A percentile compares a stretch with the other conserved stretches of the same genome.
phyloP scores from a whole-genome alignment of 2,329 filamentous ascomycete species.

The Aureobasidium sp. region DNA sequence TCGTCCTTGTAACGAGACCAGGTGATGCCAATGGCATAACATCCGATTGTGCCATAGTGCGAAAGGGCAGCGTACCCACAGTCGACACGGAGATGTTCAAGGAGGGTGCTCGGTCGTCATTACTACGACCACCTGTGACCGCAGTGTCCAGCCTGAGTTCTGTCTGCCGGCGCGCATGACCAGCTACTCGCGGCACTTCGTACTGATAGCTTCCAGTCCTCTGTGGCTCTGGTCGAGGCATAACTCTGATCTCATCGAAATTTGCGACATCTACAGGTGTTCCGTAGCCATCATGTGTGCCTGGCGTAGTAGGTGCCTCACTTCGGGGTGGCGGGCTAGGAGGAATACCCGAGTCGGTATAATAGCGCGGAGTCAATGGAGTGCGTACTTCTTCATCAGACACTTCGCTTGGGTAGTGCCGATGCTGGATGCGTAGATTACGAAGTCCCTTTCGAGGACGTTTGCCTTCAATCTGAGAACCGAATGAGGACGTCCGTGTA shows the following conservation, averaged over 20 bases:
- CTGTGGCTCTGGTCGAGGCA: slow-evolving; percentile 24
- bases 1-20: slow-evolving; percentile 32
- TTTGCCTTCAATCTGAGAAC: slow-evolving; percentile 23
- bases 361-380: slow-evolving; percentile 51
- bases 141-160: slow-evolving; percentile 8
- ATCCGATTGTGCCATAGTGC: slow-evolving; percentile 22
- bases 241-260: slow-evolving; percentile 21
- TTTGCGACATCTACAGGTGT: slow-evolving; percentile 13
- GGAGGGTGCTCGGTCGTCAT: background rate
- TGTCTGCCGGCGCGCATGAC: background rate
- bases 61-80: slow-evolving; percentile 29
- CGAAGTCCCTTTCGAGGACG: slow-evolving; percentile 36
- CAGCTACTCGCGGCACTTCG: background rate
- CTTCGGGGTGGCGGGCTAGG: slow-evolving; percentile 43
- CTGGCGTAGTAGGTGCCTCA: slow-evolving; percentile 27
- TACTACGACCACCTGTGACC: background rate
- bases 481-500: slow-evolving; percentile 32
- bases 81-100: slow-evolving; percentile 11
- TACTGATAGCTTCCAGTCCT: slow-evolving; percentile 19
- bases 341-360: slow-evolving; percentile 46
- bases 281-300: slow-evolving; percentile 21
- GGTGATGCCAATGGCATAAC: slow-evolving; percentile 15
- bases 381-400: slow-evolving; percentile 40
- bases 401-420: slow-evolving; percentile 35
- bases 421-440: slow-evolving; percentile 39